Base-by-base conservation (phyloP, 139 green algal species). In the Micractinium conductrix region DNA sequence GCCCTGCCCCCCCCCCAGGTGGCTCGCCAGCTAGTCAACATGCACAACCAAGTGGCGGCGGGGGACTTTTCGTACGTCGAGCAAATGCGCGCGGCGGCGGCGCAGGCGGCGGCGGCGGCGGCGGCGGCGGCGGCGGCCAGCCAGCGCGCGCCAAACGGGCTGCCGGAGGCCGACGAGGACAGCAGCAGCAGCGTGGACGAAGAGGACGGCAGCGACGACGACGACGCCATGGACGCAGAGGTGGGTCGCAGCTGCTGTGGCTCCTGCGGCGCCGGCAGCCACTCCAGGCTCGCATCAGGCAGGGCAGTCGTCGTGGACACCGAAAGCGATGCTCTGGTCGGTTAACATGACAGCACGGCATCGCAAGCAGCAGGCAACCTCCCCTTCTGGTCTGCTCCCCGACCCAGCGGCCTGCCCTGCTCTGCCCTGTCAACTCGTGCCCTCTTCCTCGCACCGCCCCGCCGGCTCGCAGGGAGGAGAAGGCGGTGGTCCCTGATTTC, bases 31-130 rank as follows among this genome's bases (percentile, higher is more conserved):
- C 44, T 90, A 35, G 78, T 88, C 44, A 90, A 90, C 71, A 85
- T 90, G 83, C 79, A 90, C 78, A 88, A 86, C 78, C 87, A 88
- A 28, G 87, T 90, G 53, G 87, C 87, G 9, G 53, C 42, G 21
- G 87, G 87, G 22, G 78, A 90, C 83, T 87, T 67, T 12, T 76
- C 48, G 6, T 90, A 88, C 24, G 75, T 90, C 21, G n/a, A 88
- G 30, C 53, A 79, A 43, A 69, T 81, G 69, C 50, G 38, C 48
- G 44, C 53, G 19, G n/a, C n/a, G 45, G 37, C 45, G 14, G 80
- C n/a, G n/a, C n/a, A n/a, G n/a, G n/a, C 48, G 38, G 38, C 58
- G 14, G 26, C 58, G 42, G 5, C 22, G 16, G 38, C 35, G 33
- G 53, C 35, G 24, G 45, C 35, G 38, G 50, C 53, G 28, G 65